Evolutionary conservation across 352 stramenopile genomes (phyloP).

Genomic region (Phytopythium boreale): DNA sequence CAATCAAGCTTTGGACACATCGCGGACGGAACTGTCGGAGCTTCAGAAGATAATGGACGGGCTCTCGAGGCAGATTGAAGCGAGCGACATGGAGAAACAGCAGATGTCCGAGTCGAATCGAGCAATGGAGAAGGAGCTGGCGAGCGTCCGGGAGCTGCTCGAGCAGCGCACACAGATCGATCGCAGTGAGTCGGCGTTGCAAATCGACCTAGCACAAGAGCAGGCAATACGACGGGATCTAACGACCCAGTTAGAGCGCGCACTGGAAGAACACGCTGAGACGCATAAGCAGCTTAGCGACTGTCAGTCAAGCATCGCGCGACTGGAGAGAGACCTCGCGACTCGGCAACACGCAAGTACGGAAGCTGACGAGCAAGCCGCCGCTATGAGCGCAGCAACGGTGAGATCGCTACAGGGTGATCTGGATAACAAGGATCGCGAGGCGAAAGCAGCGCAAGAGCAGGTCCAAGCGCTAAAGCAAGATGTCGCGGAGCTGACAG

Average conservation of each 20-base stretch:
- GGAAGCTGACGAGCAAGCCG: constrained; percentile 20
- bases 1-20: constrained; percentile 16
- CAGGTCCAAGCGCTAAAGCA: constrained; percentile 18
- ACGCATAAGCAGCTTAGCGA: constrained; percentile 27
- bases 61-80: constrained; percentile 19
- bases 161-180: constrained; percentile 15
- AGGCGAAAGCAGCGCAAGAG: constrained; percentile 17
- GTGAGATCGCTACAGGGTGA: constrained; percentile 18
- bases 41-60: constrained; percentile 19
- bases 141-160: constrained; percentile 14
- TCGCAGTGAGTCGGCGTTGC: constrained; percentile 12
- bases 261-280: constrained; percentile 17
- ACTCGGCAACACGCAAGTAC: constrained; percentile 18
- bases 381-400: constrained; percentile 15
- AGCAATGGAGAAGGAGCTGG: constrained; percentile 33
- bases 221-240: constrained; percentile 14
- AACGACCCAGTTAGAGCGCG: constrained; percentile 21
- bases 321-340: constrained; percentile 32
- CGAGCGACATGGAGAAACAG: constrained; percentile 23
- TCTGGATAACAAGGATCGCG: constrained; percentile 20
- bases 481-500: constrained; percentile 19
- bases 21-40: constrained; percentile 16
- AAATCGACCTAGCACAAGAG: constrained; percentile 11
- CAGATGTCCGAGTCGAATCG: constrained; percentile 21
- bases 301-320: constrained; percentile 18